phyloP scores from a whole-genome alignment of 2,329 filamentous ascomycete genomes.

The Cladorrhinum sp. region DNA sequence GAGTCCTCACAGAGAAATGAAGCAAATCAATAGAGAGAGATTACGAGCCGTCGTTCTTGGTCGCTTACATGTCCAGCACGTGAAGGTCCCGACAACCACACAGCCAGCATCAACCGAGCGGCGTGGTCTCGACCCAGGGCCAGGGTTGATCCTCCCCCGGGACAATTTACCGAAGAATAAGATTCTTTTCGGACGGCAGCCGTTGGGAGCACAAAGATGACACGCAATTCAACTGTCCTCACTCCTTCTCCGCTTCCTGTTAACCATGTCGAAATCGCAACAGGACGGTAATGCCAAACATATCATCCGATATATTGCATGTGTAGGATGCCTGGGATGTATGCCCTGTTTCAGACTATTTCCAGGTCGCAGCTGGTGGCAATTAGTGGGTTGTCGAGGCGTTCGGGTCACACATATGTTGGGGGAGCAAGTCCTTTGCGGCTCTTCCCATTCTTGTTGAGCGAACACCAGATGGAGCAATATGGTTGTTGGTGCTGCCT shows the following conservation, averaged over 20 bases:
- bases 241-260: neutral
- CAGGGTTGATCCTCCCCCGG: constrained; percentile 1
- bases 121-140: constrained; percentile 1
- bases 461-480: neutral
- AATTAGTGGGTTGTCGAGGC: neutral
- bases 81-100: neutral
- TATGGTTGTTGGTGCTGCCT: neutral
- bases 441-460: constrained; percentile 7
- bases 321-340: neutral
- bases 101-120: constrained; percentile 7
- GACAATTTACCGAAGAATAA: constrained; percentile 5
- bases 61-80: constrained; percentile 10
- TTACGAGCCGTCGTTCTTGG: neutral
- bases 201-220: neutral
- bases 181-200: neutral
- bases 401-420: neutral
- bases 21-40: constrained; percentile 3
- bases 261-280: neutral
- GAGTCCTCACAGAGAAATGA: neutral
- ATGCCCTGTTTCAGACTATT: constrained; percentile 12
- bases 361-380: constrained; percentile 3
- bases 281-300: neutral
- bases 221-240: neutral
- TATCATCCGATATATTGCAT: neutral
- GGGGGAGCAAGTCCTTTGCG: neutral